Conservation (phyloP, 495 filamentous ascomycete species). For the Penicillium bialowiezense region DNA sequence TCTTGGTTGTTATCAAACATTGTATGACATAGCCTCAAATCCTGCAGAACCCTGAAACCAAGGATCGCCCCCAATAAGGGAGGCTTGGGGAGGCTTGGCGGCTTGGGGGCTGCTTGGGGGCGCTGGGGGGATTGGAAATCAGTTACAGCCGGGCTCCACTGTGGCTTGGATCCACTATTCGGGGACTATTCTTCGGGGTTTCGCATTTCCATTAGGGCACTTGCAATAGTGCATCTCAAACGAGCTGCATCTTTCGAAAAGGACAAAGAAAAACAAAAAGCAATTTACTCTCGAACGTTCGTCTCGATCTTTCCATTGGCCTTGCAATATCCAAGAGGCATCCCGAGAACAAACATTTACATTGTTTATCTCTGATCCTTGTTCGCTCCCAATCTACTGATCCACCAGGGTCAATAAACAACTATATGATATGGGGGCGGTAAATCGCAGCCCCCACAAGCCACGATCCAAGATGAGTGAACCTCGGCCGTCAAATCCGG, state of each 20-base stretch:
- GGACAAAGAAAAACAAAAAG: no score
- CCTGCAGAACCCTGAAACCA: neutral
- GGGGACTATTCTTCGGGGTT: neutral
- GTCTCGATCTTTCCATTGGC: no score
- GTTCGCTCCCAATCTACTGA: no score
- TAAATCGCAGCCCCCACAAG: neutral
- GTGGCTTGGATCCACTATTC: neutral
- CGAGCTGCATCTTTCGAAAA: neutral
- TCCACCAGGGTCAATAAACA: no score
- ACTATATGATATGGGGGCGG: no score
- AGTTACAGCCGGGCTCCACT: neutral
- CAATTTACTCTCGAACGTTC: no score
- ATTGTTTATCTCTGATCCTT: neutral
- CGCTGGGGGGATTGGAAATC: neutral
- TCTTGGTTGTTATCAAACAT: neutral
- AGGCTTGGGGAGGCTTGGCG: no score
- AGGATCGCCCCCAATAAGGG: neutral
- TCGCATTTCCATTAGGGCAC: neutral
- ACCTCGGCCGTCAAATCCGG: no score
- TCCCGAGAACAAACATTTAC: neutral
- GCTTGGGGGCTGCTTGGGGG: no score
- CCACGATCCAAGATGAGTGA: neutral
- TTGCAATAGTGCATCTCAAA: neutral
- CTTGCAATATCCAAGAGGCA: neutral
- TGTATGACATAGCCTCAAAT: neutral